Percentiles rank a stretch among this genome's conserved stretches.
Evolutionary conservation across 164 flowering plant species (phyloP).

Genomic region (Amborella trichopoda): DNA sequence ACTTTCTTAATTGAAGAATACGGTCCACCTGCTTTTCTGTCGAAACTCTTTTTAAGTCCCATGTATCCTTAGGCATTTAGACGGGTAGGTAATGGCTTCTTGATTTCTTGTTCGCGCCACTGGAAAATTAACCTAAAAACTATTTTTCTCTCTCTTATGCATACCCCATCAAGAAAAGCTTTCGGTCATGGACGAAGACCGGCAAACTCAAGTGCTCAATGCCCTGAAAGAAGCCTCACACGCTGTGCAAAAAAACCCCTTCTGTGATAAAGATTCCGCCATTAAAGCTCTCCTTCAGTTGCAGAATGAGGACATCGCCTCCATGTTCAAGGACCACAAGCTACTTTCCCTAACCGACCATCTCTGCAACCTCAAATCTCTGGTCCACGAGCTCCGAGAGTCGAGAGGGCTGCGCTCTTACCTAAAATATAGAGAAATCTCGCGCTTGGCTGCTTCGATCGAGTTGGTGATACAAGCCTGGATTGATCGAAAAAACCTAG

Average conservation of each 20-base stretch:
- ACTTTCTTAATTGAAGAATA: too few species aligned
- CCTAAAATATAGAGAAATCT: conserved; percentile 50
- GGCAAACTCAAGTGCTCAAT: conserved; percentile 27
- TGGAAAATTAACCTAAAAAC: too few species aligned
- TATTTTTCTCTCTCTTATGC: too few species aligned
- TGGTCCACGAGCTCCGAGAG: conserved; percentile 18
- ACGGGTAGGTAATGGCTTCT: too few species aligned
- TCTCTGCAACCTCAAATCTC: conserved; percentile 29
- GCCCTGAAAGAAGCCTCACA: conserved; percentile 72
- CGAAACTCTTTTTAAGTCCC: too few species aligned
- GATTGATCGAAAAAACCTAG: conserved; percentile 71
- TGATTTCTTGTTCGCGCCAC: too few species aligned
- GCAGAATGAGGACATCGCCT: conserved; percentile 24
- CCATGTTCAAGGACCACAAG: conserved; percentile 51
- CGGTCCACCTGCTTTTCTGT: too few species aligned
- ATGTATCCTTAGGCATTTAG: too few species aligned
- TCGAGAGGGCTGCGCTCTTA: conserved; percentile 28
- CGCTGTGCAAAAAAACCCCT: conserved; percentile 21
- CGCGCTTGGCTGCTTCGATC: conserved; percentile 56
- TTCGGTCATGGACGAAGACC: background rate
- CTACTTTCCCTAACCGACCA: conserved; percentile 41
- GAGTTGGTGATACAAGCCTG: conserved; percentile 68
- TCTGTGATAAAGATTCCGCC: conserved; percentile 23
- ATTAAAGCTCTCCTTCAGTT: conserved; percentile 61
- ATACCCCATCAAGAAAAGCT: too few species aligned